Percentiles rank a stretch among this genome's conserved stretches.
These are phyloP conservation scores for Backusella tarrabulga DNA, from an alignment of 192 early-diverging fungal species.

Conservation along the genomic window DNA sequence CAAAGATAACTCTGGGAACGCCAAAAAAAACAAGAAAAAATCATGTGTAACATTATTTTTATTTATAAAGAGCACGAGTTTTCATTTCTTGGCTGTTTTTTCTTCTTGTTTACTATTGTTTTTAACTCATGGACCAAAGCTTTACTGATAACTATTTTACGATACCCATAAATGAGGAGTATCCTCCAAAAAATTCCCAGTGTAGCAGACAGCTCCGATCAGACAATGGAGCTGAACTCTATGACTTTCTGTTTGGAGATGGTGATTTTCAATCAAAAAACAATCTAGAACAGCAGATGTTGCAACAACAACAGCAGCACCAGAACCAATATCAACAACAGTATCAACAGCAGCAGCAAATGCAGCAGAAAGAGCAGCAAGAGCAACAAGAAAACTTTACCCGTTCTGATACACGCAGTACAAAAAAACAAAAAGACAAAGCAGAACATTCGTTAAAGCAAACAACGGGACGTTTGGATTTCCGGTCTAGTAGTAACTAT, in stretches of 20 bases:
- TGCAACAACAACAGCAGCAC: background rate
- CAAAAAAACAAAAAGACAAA: background rate
- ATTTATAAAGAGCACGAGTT: background rate
- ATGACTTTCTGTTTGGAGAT: background rate
- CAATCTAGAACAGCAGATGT: background rate
- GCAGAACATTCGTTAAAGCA: background rate
- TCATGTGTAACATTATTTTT: background rate
- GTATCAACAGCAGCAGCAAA: too few relatives aligned
- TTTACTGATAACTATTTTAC: background rate
- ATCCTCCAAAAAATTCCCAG: background rate
- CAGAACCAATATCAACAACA: too few relatives aligned
- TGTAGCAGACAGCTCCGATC: background rate
- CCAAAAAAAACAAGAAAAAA: background rate
- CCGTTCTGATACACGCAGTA: background rate
- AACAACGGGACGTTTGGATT: constrained; percentile 3
- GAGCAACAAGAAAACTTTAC: background rate
- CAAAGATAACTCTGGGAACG: background rate
- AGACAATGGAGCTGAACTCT: background rate
- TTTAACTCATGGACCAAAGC: background rate
- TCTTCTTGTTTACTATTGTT: background rate
- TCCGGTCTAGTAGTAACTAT: background rate
- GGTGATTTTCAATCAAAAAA: background rate
- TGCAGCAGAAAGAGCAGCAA: too few relatives aligned
- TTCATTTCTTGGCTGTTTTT: background rate
- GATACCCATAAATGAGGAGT: background rate